Evolutionary conservation across 1,284 basidiomycete genomes (phyloP).

Genomic region (Tilletia setariae): DNA sequence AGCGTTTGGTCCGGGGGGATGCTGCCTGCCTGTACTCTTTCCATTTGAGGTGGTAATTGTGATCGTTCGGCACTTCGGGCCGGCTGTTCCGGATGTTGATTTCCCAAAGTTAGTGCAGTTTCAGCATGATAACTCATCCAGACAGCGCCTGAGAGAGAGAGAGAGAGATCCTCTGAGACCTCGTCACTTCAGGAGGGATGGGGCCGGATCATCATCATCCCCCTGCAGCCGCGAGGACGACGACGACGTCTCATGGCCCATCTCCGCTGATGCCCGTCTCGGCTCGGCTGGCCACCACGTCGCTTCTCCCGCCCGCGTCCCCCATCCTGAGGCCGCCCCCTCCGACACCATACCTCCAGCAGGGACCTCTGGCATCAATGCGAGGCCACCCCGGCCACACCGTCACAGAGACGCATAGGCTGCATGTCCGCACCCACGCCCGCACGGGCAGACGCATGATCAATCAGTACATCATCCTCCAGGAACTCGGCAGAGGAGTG

Average conservation of each 20-base stretch:
- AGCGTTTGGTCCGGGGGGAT: no score
- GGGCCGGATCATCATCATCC: no score
- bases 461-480: slow-evolving; percentile 54
- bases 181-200: no score
- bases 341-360: slow-evolving; percentile 6
- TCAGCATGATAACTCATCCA: no score
- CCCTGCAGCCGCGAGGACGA: background rate
- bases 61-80: no score
- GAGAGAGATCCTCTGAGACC: no score
- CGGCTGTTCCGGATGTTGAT: no score
- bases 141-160: no score
- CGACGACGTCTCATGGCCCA: background rate
- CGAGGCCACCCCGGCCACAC: background rate
- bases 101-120: no score
- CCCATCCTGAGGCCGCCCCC: background rate
- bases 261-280: background rate
- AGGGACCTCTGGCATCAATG: background rate
- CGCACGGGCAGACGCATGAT: slow-evolving; percentile 51
- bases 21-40: no score
- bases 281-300: background rate
- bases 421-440: slow-evolving; percentile 45
- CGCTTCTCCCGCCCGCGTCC: background rate
- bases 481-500: slow-evolving; percentile 50
- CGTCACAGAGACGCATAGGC: slow-evolving; percentile 36
- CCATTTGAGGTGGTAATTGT: no score